phyloP scores from a whole-genome alignment of 345 rosid genomes.

The Aquilaria yunnanensis region DNA sequence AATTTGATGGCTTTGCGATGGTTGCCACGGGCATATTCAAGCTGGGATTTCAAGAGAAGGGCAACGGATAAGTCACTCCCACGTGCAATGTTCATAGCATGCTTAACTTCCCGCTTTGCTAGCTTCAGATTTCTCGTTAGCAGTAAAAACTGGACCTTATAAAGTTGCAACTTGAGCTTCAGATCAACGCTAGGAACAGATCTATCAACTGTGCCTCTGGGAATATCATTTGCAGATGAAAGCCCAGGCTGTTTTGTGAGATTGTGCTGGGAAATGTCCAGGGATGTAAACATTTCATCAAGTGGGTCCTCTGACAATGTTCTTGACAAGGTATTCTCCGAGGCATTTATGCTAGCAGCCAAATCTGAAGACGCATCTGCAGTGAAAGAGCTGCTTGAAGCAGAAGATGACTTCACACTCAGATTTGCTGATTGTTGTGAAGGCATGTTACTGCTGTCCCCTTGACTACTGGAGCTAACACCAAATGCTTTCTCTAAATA shows the following conservation, averaged over 20 bases:
- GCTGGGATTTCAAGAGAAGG: conserved; percentile 89
- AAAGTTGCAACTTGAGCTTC: conserved; percentile 92
- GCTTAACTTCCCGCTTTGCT: conserved; percentile 97
- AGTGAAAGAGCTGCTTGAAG: conserved; percentile 46
- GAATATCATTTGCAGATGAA: conserved; percentile 49
- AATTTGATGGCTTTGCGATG: conserved; percentile 92
- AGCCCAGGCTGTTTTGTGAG: conserved; percentile 42
- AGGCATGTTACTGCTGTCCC: conserved; percentile 49
- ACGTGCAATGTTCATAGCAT: conserved; percentile 86
- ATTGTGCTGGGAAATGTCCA: conserved; percentile 69
- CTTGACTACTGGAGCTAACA: conserved; percentile 52
- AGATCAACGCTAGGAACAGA: conserved; percentile 56
- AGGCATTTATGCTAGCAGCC: conserved; percentile 39
- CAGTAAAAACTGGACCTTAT: conserved; percentile 84
- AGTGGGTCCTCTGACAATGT: conserved; percentile 75
- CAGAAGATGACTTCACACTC: conserved; percentile 54
- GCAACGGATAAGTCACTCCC: conserved; percentile 86
- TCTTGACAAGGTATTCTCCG: conserved; percentile 63
- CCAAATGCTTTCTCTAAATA: conserved; percentile 74
- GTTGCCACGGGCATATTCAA: conserved; percentile 95
- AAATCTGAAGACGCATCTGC: conserved; percentile 63
- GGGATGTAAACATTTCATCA: conserved; percentile 56
- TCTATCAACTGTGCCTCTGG: conserved; percentile 49
- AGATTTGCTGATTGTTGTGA: conserved; percentile 58
- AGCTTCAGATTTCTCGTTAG: conserved; percentile 84